Conservation (phyloP, 768 basidiomycete genomes). For the Coprinellus micaceus region DNA sequence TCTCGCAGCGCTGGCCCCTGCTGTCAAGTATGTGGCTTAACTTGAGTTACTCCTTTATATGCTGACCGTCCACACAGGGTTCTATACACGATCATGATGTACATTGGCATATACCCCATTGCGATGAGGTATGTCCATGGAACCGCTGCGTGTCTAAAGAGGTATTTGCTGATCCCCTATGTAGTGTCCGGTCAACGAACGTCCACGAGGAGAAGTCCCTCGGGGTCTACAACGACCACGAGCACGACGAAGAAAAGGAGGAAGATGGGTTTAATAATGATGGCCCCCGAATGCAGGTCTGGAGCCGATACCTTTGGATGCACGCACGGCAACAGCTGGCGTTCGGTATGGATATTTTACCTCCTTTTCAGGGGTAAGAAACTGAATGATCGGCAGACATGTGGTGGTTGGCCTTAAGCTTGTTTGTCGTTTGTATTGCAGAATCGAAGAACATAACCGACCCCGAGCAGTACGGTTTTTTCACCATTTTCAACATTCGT, state of each 20-base stretch:
- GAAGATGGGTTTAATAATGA: slow-evolving; percentile 38
- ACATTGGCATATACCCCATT: slow-evolving; percentile 80
- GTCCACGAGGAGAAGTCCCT: slow-evolving; percentile 93
- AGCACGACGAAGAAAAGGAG: slow-evolving; percentile 47
- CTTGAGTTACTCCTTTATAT: neutral
- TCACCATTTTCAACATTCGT: slow-evolving; percentile 82
- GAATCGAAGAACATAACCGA: slow-evolving; percentile 69
- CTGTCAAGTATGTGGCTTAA: slow-evolving; percentile 58
- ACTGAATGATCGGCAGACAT: slow-evolving; percentile 57
- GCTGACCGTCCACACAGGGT: slow-evolving; percentile 46
- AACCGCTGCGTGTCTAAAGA: no score
- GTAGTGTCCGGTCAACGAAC: slow-evolving; percentile 85
- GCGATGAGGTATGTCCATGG: slow-evolving; percentile 60
- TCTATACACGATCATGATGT: slow-evolving; percentile 92
- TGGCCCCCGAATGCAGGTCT: slow-evolving; percentile 56
- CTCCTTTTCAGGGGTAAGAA: neutral
- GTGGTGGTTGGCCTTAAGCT: slow-evolving; percentile 89
- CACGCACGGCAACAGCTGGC: slow-evolving; percentile 87
- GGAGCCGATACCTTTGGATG: slow-evolving; percentile 75
- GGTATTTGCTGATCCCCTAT: neutral
- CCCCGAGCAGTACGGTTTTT: slow-evolving; percentile 56
- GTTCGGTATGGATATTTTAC: slow-evolving; percentile 55
- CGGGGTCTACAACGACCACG: slow-evolving; percentile 60
- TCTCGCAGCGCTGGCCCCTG: slow-evolving; percentile 75
- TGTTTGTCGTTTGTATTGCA: slow-evolving; percentile 90